A percentile compares a stretch with the other conserved stretches of the same genome.
These are phyloP conservation scores for Orbilia quercus DNA, from an alignment of 2,329 filamentous ascomycete genomes.

Conservation along the genomic window DNA sequence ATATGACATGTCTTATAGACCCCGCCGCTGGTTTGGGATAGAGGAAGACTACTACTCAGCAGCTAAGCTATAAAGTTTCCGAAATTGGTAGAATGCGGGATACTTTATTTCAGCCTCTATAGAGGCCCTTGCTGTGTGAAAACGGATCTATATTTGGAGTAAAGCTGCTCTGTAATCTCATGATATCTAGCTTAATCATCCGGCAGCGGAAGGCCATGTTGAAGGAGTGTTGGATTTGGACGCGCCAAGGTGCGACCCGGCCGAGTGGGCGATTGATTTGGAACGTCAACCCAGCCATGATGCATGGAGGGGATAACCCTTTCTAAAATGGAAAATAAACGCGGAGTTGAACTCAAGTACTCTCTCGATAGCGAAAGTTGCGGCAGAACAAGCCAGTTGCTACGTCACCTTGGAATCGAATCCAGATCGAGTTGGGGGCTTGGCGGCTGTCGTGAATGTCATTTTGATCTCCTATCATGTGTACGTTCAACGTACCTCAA, in stretches of 20 bases:
- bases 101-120: constrained; percentile 6
- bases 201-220: constrained; percentile 1
- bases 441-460: too few species aligned
- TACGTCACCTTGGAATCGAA: not conserved
- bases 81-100: too few species aligned
- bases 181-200: constrained; percentile 33
- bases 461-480: too few species aligned
- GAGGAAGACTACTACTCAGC: too few species aligned
- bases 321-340: constrained; percentile 55
- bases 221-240: constrained; percentile 22
- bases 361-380: not conserved
- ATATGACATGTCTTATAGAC: too few species aligned
- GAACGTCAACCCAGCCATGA: constrained; percentile 29
- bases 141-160: constrained; percentile 29
- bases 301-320: constrained; percentile 35
- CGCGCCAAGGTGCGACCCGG: not conserved
- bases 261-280: constrained; percentile 30
- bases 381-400: not conserved
- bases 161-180: constrained; percentile 3
- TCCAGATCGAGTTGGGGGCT: too few species aligned
- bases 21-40: too few species aligned
- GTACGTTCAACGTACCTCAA: too few species aligned
- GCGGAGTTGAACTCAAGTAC: constrained; percentile 20
- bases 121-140: not conserved
- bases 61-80: too few species aligned